Base-by-base conservation (phyloP, 257 asterid species). In the Leptodermis oblonga region DNA sequence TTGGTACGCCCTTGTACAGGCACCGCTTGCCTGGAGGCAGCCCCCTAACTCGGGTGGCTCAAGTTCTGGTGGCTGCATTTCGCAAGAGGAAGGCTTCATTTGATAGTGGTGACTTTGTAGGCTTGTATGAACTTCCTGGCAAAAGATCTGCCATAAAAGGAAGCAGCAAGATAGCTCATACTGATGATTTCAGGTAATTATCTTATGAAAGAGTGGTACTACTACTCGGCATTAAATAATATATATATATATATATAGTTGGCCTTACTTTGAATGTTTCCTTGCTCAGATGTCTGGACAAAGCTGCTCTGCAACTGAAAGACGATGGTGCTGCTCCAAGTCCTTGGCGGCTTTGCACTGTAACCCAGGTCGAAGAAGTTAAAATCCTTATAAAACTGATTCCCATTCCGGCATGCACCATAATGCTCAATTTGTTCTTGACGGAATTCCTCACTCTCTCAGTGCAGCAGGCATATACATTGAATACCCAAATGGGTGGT, bases 351-450 rank as follows among this genome's bases (percentile, higher is more conserved):
- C 97, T 93, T 74, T 90, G 97, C 85, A 90, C 97, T 0, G 99
- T 93, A 43, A 93, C 99, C 20, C 99, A 93, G 87, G 97, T 93
- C 36, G 97, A 93, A 80, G 99, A 93, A 80, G 90, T 90, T 9
- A 93, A 93, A 74, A 93, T 93, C 67, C 97, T 93, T 42, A 15
- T 93, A 26, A 93, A 77, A 77, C 95, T 92, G 5, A 5, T 90
- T 18, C 99, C 99, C 0, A 62, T 88, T 56, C 95, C 99, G 70
- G 78, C 95, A 30, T 88, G 95, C 86, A 93, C 99, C 37, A 85
- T 93, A 43, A 76, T 90, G 96, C 87, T 93, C 72, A 90, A 73
- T 64, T 83, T 93, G 70, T 76, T 90, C 80, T 74, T 93, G 49
- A 90, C 97, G 5, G 99, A 87, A 81, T 93, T 75, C 63, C 73